phyloP scores from a whole-genome alignment of 2,329 filamentous ascomycete genomes.

The Coniochaeta prunicola region DNA sequence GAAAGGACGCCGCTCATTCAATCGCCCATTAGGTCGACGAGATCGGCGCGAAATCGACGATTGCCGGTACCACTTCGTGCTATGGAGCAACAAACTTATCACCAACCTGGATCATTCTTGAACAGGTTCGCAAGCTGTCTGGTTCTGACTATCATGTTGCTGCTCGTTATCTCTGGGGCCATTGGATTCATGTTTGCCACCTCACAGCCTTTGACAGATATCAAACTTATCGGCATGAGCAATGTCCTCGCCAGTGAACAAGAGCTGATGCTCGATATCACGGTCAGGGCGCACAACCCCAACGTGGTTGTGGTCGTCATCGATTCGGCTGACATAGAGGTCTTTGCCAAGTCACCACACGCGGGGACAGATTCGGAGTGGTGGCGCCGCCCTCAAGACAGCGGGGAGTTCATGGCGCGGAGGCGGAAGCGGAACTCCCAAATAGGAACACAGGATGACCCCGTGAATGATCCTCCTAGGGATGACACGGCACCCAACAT shows the following conservation, averaged over 20 bases:
- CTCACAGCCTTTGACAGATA: constrained; percentile 75
- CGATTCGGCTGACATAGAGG: constrained; percentile 78
- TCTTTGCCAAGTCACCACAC: constrained; percentile 91
- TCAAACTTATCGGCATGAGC: constrained; percentile 72
- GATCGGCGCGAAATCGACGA: constrained; percentile 52
- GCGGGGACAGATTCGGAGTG: constrained; percentile 63
- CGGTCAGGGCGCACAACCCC: constrained; percentile 82
- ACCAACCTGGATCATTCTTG: constrained; percentile 55
- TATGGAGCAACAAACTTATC: constrained; percentile 65
- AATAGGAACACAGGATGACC: constrained; percentile 19
- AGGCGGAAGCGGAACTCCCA: not conserved
- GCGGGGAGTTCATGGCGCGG: constrained; percentile 1
- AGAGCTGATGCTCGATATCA: constrained; percentile 88
- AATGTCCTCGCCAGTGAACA: constrained; percentile 92
- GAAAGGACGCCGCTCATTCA: constrained; percentile 77
- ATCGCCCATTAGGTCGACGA: constrained; percentile 48
- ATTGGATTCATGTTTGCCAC: constrained; percentile 87
- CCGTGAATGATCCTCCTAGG: constrained; percentile 50
- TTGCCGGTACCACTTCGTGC: constrained; percentile 53
- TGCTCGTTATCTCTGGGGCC: constrained; percentile 76
- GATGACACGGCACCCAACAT: constrained; percentile 71
- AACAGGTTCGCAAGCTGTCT: constrained; percentile 79
- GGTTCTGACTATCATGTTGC: constrained; percentile 72
- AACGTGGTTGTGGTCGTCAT: constrained; percentile 87
- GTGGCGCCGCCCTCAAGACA: constrained; percentile 38